Percentiles rank a stretch among this genome's conserved stretches.
Evolutionary conservation across 352 stramenopile species (phyloP).

Genomic region (Vaucheria bursata): DNA sequence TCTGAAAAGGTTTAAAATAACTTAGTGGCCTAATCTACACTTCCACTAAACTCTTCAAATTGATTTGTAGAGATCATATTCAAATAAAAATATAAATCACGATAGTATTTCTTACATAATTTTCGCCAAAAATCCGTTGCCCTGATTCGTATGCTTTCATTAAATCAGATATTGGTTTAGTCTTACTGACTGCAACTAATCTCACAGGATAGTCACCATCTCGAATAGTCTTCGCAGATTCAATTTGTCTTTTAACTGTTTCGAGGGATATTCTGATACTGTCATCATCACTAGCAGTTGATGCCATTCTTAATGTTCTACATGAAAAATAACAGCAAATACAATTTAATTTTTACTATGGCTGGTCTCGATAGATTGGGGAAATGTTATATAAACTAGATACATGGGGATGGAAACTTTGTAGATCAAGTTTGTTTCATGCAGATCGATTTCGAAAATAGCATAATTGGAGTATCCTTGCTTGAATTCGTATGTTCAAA

Average conservation of each 20-base stretch:
- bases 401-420: too few species aligned
- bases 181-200: constrained; percentile 86
- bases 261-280: constrained; percentile 11
- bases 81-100: constrained; percentile 15
- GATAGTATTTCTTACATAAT: constrained; percentile 92
- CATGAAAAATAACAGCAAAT: too few species aligned
- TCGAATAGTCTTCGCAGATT: constrained; percentile 4
- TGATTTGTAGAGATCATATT: not conserved
- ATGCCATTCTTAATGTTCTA: too few species aligned
- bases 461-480: too few species aligned
- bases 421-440: too few species aligned
- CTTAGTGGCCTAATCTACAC: too few species aligned
- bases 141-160: constrained; percentile 74
- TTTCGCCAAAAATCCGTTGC: constrained; percentile 92
- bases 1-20: too few species aligned
- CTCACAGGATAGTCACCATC: constrained; percentile 10
- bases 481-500: too few species aligned
- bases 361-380: too few species aligned
- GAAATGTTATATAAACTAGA: too few species aligned
- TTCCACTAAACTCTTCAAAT: not conserved
- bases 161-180: constrained; percentile 76
- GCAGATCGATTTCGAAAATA: too few species aligned
- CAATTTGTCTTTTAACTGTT: constrained; percentile 24
- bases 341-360: too few species aligned
- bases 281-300: not conserved